Evolutionary conservation across 2,329 filamentous ascomycete genomes (phyloP).

Genomic region (Cytospora leucostoma): DNA sequence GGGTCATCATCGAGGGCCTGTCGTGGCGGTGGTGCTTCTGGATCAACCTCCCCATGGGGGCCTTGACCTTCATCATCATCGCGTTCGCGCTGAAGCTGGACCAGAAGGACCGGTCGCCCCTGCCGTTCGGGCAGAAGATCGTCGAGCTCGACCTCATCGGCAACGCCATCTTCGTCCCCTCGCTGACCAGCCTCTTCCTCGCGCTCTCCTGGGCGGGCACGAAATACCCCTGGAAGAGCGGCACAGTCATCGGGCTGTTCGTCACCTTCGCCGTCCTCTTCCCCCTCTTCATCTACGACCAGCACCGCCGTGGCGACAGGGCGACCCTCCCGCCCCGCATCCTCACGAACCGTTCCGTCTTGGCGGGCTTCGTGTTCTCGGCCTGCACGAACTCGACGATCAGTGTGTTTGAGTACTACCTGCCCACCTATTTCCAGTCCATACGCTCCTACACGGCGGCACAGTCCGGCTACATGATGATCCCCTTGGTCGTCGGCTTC

Average conservation of each 20-base stretch:
- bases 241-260: slow-evolving; percentile 38
- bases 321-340: slow-evolving; percentile 31
- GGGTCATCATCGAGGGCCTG: slow-evolving; percentile 18
- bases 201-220: slow-evolving; percentile 45
- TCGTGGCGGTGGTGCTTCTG: slow-evolving; percentile 28
- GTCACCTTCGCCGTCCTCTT: slow-evolving; percentile 31
- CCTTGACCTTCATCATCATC: slow-evolving; percentile 13
- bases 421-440: slow-evolving; percentile 46
- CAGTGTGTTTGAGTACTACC: slow-evolving; percentile 35
- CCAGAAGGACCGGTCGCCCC: neutral
- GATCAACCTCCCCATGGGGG: slow-evolving; percentile 24
- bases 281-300: slow-evolving; percentile 37
- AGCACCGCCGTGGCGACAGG: slow-evolving; percentile 39
- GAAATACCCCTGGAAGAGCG: slow-evolving; percentile 38
- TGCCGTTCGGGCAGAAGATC: slow-evolving; percentile 35
- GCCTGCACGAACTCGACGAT: slow-evolving; percentile 30
- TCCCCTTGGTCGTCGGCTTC: slow-evolving; percentile 41
- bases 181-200: slow-evolving; percentile 36
- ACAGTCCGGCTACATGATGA: slow-evolving; percentile 38
- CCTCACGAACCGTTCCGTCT: slow-evolving; percentile 35
- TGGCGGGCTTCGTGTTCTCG: slow-evolving; percentile 38
- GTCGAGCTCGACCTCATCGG: slow-evolving; percentile 43
- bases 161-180: slow-evolving; percentile 30
- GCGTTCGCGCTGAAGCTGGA: slow-evolving; percentile 18
- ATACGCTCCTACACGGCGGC: slow-evolving; percentile 38